Conservation (phyloP, 2,329 filamentous ascomycete species). For the Phialophora chinensis region DNA sequence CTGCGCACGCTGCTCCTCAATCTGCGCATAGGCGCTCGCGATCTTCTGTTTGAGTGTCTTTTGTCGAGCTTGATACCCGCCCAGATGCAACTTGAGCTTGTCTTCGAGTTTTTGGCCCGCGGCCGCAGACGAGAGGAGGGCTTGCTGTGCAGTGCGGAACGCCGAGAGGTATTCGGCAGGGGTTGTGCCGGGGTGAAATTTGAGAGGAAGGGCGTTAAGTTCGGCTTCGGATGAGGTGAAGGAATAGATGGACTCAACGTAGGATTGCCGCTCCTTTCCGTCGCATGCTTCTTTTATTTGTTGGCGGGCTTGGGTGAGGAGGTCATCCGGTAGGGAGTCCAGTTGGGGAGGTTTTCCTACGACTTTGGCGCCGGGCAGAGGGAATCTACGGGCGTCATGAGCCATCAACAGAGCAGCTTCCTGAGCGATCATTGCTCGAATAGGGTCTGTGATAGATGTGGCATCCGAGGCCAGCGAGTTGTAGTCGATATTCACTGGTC, state of each 20-base stretch:
- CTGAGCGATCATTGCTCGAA: conserved; percentile 72
- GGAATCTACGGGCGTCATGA: conserved; percentile 77
- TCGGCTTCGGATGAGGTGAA: conserved; percentile 61
- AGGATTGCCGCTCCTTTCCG: conserved; percentile 56
- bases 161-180: conserved; percentile 71
- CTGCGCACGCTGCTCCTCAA: conserved; percentile 74
- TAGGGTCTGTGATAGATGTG: conserved; percentile 64
- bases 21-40: conserved; percentile 71
- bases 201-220: conserved; percentile 68
- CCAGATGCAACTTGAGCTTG: conserved; percentile 84
- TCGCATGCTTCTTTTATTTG: conserved; percentile 74
- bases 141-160: conserved; percentile 76
- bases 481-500: conserved; percentile 75
- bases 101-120: conserved; percentile 88
- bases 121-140: conserved; percentile 75
- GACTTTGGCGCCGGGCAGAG: conserved; percentile 70
- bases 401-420: conserved; percentile 82
- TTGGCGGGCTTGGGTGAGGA: conserved; percentile 75
- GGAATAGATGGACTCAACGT: conserved; percentile 48
- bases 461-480: conserved; percentile 70
- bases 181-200: conserved; percentile 78
- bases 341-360: conserved; percentile 66
- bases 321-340: conserved; percentile 70
- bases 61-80: conserved; percentile 86
- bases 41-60: conserved; percentile 83